Base-by-base conservation (phyloP, 1,284 basidiomycete genomes). In the Tremellales sp. region DNA sequence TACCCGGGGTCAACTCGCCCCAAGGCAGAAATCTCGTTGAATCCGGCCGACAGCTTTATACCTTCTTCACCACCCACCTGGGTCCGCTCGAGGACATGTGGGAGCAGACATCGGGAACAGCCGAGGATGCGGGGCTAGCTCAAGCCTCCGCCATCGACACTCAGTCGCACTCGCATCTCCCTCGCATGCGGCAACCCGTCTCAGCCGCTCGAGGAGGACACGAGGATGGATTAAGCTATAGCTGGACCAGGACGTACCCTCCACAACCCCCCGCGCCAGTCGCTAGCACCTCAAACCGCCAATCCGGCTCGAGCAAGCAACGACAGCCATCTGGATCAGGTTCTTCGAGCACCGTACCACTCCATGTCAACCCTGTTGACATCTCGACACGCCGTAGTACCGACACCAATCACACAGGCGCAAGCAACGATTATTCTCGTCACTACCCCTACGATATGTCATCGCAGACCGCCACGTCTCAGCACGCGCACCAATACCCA, bases 71-170 rank as follows among this genome's bases (percentile, higher is more conserved):
- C 12, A 21, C 35, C 26, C 40, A 48, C 25, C 36, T 61, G n/a
- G 55, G 59, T 10, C 54, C 50, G 2, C 39, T 64, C n/a, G 62
- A 64, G 45, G 48, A 49, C 25, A 21, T 64, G 22, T 64, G 62
- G 62, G 62, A 64, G 36, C 43, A 46, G 44, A 64, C 58, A 11
- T n/a, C n/a, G n/a, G 56, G 60, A 37, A 23, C 47, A 23, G 48
- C 48, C 4, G 51, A 56, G 27, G 51, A 33, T 33, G 29, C 29
- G 29, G 8, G 29, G 10, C 8, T n/a, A 8, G n/a, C 8, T 33
- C 29, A 33, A 10, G 29, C 29, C 29, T 33, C 29, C 29, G n/a
- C n/a, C 40, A 8, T 40, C 37, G 37, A 8, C 7, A 40, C 22
- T 10, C 7, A 15, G 17, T 17, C 37, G n/a, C n/a, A n/a, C n/a